phyloP scores from a whole-genome alignment of 192 early-diverging fungal genomes.

The Glomus cerebriforme region DNA sequence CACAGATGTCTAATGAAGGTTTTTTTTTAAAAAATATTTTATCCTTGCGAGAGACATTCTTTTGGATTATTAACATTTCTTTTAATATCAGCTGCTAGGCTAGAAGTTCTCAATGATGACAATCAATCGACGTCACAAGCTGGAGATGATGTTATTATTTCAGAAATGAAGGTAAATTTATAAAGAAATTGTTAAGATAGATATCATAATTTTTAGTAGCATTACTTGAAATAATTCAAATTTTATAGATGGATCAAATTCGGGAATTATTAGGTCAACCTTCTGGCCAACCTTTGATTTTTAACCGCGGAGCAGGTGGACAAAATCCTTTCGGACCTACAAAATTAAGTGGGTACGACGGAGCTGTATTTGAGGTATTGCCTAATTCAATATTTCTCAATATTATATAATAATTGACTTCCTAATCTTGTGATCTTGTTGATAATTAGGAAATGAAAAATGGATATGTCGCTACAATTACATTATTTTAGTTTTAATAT shows the following conservation, averaged over 20 bases:
- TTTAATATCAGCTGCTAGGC: neutral
- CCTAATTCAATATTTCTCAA: no score
- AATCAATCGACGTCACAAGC: constrained; percentile 25
- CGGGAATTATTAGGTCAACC: constrained; percentile 37
- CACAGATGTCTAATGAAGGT: neutral
- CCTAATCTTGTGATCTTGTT: neutral
- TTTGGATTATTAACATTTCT: constrained; percentile 23
- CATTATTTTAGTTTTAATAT: constrained; percentile 44
- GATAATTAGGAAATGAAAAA: constrained; percentile 55
- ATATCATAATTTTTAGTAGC: constrained; percentile 33
- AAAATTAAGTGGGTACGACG: constrained; percentile 64
- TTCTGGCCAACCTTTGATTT: constrained; percentile 55
- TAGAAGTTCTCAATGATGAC: constrained; percentile 36
- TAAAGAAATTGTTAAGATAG: neutral
- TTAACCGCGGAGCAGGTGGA: constrained; percentile 61
- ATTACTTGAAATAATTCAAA: constrained; percentile 27
- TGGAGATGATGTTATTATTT: neutral
- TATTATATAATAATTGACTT: no score
- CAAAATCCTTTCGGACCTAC: constrained; percentile 75
- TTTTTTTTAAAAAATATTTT: constrained; percentile 3
- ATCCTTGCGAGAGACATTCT: neutral
- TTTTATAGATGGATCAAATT: constrained; percentile 33
- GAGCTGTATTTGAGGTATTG: constrained; percentile 55
- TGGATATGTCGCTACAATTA: constrained; percentile 59
- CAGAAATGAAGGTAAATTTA: constrained; percentile 8